These are phyloP conservation scores for Carex littledalei DNA, from an alignment of 176 grass and related monocot genomes.

Conservation along the genomic window DNA sequence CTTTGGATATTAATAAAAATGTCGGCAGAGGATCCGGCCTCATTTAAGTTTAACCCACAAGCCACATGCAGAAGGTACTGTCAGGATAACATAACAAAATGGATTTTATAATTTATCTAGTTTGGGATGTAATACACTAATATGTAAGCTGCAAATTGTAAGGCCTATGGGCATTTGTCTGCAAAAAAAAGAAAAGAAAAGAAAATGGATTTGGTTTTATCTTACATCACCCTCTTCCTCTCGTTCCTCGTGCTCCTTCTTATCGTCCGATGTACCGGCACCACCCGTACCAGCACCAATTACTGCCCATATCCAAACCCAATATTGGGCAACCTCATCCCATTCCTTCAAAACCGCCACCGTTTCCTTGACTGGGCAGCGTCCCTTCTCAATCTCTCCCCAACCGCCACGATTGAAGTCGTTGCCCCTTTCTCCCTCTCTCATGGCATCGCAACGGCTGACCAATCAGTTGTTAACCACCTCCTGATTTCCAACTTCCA, in stretches of 20 bases:
- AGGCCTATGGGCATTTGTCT: too few species aligned
- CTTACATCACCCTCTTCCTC: constrained; percentile 13
- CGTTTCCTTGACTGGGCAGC: constrained; percentile 77
- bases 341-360: constrained; percentile 49
- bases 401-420: constrained; percentile 53
- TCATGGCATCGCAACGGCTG: constrained; percentile 53
- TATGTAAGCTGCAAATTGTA: too few species aligned
- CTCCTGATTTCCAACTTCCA: constrained; percentile 38
- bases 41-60: too few species aligned
- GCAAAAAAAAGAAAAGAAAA: too few species aligned
- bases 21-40: too few species aligned
- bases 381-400: constrained; percentile 37
- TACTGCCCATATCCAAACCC: constrained; percentile 55
- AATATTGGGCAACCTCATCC: constrained; percentile 42
- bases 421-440: constrained; percentile 31
- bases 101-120: background rate
- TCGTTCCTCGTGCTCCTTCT: constrained; percentile 8
- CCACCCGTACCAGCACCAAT: constrained; percentile 13
- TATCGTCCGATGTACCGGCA: background rate
- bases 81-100: constrained; percentile 18
- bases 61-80: background rate
- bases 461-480: constrained; percentile 44
- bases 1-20: too few species aligned
- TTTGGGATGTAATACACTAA: too few species aligned
- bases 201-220: constrained; percentile 12